Percentiles rank a stretch among this genome's conserved stretches.
Evolutionary conservation across 2,329 filamentous ascomycete genomes (phyloP).

Genomic region (Davidsoniella eucalypti): DNA sequence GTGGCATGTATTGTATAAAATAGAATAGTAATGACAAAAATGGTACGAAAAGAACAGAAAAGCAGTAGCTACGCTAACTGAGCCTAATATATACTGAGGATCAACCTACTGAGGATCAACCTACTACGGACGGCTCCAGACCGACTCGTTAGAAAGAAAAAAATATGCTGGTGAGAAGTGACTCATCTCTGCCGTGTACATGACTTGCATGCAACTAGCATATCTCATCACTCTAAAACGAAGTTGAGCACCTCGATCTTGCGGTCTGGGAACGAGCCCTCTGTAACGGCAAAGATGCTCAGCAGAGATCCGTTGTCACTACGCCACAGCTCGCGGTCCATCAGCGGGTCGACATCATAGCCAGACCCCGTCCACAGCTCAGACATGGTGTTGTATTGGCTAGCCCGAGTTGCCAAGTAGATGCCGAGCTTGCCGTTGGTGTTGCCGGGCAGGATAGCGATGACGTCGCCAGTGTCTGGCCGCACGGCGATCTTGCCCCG

Average conservation of each 20-base stretch:
- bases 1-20: too few species aligned
- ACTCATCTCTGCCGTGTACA: too few species aligned
- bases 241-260: slow-evolving; percentile 7
- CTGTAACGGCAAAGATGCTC: slow-evolving; percentile 11
- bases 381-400: slow-evolving; percentile 11
- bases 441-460: slow-evolving; percentile 14
- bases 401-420: slow-evolving; percentile 9
- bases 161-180: too few species aligned
- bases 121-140: too few species aligned
- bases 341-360: slow-evolving; percentile 13
- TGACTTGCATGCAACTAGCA: too few species aligned
- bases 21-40: too few species aligned
- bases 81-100: too few species aligned
- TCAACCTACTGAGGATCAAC: too few species aligned
- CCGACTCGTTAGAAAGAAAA: too few species aligned
- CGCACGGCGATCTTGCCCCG: slow-evolving; percentile 14
- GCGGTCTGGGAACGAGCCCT: slow-evolving; percentile 6
- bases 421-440: slow-evolving; percentile 10
- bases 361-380: slow-evolving; percentile 7
- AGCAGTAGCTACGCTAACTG: too few species aligned
- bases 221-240: not conserved
- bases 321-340: slow-evolving; percentile 12
- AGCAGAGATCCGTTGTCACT: slow-evolving; percentile 6
- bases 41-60: too few species aligned
- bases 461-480: slow-evolving; percentile 11